Evolutionary conservation across 1,284 basidiomycete genomes (phyloP).

Genomic region (Microbotryum lychnidis-dioicae): DNA sequence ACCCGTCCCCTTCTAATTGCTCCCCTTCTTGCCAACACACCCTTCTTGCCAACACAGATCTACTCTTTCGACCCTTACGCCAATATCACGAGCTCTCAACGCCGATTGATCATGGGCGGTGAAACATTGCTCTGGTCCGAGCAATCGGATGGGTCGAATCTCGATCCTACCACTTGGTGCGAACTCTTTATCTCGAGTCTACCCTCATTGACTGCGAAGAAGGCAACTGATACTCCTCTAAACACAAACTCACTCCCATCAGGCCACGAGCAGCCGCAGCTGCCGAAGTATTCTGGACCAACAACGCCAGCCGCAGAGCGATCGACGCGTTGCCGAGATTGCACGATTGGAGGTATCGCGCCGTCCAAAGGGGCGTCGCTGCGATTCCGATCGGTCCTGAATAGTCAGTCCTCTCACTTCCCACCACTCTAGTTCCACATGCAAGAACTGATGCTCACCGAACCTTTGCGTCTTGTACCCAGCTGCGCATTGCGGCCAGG

Average conservation of each 20-base stretch:
- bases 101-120: slow-evolving; percentile 55
- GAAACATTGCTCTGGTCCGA: slow-evolving; percentile 69
- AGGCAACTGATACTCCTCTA: background rate
- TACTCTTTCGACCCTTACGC: slow-evolving; percentile 65
- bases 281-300: slow-evolving; percentile 74
- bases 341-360: slow-evolving; percentile 56
- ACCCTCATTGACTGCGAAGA: too few species aligned
- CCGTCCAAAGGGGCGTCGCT: slow-evolving; percentile 58
- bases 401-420: slow-evolving; percentile 2
- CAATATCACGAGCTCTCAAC: slow-evolving; percentile 50
- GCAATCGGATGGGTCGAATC: slow-evolving; percentile 59
- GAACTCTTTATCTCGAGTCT: background rate
- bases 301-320: slow-evolving; percentile 46
- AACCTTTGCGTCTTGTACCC: too few species aligned
- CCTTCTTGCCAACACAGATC: slow-evolving; percentile 40
- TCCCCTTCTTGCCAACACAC: slow-evolving; percentile 33
- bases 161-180: slow-evolving; percentile 62
- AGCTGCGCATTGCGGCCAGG: too few species aligned
- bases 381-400: slow-evolving; percentile 63
- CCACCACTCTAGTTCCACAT: too few species aligned
- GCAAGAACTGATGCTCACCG: too few species aligned
- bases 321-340: slow-evolving; percentile 61
- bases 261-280: slow-evolving; percentile 63
- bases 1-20: background rate
- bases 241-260: background rate